Evolutionary conservation across 169 alveolate species (phyloP), one percentile per base, ranked within the genome.

Genomic region (Plasmodium gallinaceum): DNA sequence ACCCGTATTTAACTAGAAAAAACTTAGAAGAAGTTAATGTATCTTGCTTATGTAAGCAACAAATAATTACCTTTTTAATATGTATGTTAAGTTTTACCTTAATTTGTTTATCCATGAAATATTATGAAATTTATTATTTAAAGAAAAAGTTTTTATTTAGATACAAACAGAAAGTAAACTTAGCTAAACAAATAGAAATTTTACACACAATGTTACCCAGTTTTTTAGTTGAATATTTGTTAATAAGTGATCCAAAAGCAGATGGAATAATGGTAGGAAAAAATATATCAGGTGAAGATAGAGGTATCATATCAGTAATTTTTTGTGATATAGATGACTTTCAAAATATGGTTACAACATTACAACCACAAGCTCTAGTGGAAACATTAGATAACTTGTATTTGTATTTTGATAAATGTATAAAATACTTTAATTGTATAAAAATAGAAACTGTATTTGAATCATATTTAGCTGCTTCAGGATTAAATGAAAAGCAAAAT

Each of bases 251-350:
- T 46, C 88, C 85, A 58, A 83, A 83, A 68, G 88, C 85, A 64
- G 95, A 90, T 94, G 95, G 92, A 18, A 54, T 26, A 64, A 93
- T 94, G 68, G 93, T 92, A 16, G 93, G 94, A 20, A 78, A 93
- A 37, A 91, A 88, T 71, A 66, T 86, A 22, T 86, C 92, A 62
- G 97, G 97, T 39, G 97, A 95, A 72, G 97, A 97, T 70, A 95
- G 98, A 80, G 99, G 97, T 42, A 95, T 94, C 32, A 99, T 98
- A 48, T 95, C 99, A 0, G 98, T 99, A 39, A 90, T 97, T 37
- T 99, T 99, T 91, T 97, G 99, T 93, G 99, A 99, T 93, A 98
- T 99, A 26, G 96, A 95, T 87, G 98, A 98, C 75, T 98, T 99
- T 94, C 99, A 98, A 92, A 94, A 95, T 20, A 96, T 98, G 76